A percentile compares a stretch with the other conserved stretches of the same genome.
phyloP scores from a whole-genome alignment of 1,284 basidiomycete genomes.

The Heterobasidion parviporum region DNA sequence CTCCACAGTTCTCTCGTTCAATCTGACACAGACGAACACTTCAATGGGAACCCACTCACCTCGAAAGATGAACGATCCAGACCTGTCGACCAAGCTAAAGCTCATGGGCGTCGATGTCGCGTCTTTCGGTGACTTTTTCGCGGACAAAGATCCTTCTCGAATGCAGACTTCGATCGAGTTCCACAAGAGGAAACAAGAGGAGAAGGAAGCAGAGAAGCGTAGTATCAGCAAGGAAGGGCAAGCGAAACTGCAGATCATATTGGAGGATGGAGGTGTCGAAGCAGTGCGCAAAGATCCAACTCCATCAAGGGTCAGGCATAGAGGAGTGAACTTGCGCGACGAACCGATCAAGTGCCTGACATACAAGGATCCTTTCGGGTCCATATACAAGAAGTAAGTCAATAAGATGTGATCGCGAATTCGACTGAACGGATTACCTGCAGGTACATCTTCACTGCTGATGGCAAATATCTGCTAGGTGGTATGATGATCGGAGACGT shows the following conservation, averaged over 20 bases:
- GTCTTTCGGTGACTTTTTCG: neutral
- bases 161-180: neutral
- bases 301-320: neutral
- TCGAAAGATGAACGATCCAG: neutral
- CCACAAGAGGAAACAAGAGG: neutral
- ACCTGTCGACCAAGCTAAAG: neutral
- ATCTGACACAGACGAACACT: constrained; percentile 1
- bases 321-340: neutral
- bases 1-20: neutral
- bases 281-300: neutral
- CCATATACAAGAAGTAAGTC: neutral
- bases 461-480: neutral
- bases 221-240: neutral
- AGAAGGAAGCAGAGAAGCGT: neutral
- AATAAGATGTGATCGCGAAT: neutral
- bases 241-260: neutral
- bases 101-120: neutral
- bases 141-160: neutral
- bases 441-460: constrained; percentile 1
- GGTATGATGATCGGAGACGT: constrained; percentile 1
- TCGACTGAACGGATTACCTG: neutral
- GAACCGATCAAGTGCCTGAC: neutral
- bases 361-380: neutral
- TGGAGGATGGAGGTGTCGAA: neutral
- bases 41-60: neutral